Conservation (phyloP, 805 yeast genomes). For the Yarrowia deformans region DNA sequence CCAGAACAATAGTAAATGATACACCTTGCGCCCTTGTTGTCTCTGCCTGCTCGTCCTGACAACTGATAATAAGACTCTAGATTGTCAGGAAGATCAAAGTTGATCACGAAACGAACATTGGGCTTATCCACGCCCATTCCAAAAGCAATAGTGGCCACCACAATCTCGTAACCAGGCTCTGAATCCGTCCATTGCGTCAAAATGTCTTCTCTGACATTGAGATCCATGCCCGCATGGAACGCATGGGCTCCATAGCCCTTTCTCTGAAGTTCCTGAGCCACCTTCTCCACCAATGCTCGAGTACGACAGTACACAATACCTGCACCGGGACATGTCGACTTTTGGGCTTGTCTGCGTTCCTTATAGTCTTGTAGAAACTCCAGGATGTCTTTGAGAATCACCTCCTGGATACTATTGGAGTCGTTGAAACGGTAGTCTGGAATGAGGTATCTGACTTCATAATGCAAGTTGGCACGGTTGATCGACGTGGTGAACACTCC, state of each 20-base stretch:
- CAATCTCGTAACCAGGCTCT: constrained; percentile 61
- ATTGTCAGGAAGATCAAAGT: constrained; percentile 83
- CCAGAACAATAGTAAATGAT: constrained; percentile 67
- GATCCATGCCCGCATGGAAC: constrained; percentile 82
- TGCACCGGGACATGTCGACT: constrained; percentile 56
- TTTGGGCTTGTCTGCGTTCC: constrained; percentile 15
- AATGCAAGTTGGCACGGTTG: constrained; percentile 82
- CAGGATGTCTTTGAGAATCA: constrained; percentile 43
- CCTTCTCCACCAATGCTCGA: constrained; percentile 81
- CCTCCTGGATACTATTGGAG: constrained; percentile 40
- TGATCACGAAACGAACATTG: constrained; percentile 89
- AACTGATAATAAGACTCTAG: constrained; percentile 96
- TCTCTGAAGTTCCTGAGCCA: constrained; percentile 64
- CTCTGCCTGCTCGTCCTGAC: constrained; percentile 99
- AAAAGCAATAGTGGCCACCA: constrained; percentile 96
- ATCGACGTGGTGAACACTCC: constrained; percentile 83
- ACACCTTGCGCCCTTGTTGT: constrained; percentile 82
- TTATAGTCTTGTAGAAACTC: constrained; percentile 45
- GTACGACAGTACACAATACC: constrained; percentile 95
- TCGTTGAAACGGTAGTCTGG: constrained; percentile 33
- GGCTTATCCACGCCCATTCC: constrained; percentile 99
- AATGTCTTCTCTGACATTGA: constrained; percentile 73
- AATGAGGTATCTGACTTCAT: constrained; percentile 60
- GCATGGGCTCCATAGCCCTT: constrained; percentile 71
- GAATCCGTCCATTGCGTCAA: constrained; percentile 85